phyloP scores from a whole-genome alignment of 2,329 filamentous ascomycete species.

The Fusarium nodosum region DNA sequence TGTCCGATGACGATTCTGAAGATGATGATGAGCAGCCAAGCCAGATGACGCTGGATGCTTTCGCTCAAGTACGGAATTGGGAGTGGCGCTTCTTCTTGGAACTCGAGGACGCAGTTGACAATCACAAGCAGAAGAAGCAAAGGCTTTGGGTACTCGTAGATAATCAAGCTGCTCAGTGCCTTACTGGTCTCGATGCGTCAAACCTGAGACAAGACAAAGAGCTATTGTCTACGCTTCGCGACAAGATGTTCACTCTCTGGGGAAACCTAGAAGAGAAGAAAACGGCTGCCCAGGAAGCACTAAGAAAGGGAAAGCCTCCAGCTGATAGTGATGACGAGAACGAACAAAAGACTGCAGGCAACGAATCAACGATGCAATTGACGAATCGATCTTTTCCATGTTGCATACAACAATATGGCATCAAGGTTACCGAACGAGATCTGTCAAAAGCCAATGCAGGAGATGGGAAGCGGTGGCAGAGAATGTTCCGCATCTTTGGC shows the following conservation, averaged over 20 bases:
- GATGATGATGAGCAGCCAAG: conserved; percentile 34
- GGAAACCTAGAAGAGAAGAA: conserved; percentile 81
- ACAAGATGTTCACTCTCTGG: conserved; percentile 85
- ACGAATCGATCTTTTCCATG: conserved; percentile 75
- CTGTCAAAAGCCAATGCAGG: conserved; percentile 61
- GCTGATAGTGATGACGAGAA: conserved; percentile 57
- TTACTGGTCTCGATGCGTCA: conserved; percentile 63
- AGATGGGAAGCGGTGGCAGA: conserved; percentile 67
- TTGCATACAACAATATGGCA: conserved; percentile 79
- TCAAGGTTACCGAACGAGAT: conserved; percentile 61
- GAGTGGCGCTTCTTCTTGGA: conserved; percentile 87
- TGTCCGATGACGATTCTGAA: conserved; percentile 29
- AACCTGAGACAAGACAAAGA: conserved; percentile 67
- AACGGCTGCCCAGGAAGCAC: conserved; percentile 45
- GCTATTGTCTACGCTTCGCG: conserved; percentile 68
- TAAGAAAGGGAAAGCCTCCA: conserved; percentile 53
- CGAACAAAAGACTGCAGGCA: conserved; percentile 22
- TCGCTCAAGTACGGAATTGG: conserved; percentile 64
- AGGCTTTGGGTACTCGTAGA: conserved; percentile 78
- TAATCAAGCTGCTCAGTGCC: conserved; percentile 65
- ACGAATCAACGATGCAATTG: conserved; percentile 41
- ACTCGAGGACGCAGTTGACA: conserved; percentile 75
- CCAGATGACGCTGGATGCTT: conserved; percentile 42
- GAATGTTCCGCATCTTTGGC: conserved; percentile 74
- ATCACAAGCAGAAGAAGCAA: conserved; percentile 54